Base-by-base conservation (phyloP, 2,329 filamentous ascomycete genomes). In the Colletotrichum karsti region DNA sequence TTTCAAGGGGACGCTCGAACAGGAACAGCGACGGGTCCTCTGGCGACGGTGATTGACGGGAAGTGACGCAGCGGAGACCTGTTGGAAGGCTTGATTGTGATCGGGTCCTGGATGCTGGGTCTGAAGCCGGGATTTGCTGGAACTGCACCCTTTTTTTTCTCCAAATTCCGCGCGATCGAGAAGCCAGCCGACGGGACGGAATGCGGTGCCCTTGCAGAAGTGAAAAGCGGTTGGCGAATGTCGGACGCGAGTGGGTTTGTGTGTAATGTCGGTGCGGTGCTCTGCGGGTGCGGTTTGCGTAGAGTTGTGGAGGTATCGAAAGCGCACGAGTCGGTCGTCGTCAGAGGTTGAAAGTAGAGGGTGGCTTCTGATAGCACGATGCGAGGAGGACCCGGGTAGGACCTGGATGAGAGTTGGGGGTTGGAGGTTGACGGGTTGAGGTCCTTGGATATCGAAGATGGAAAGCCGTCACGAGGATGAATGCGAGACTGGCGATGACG, bases 401-500 rank as follows among this genome's bases (percentile, higher is more conserved):
- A 46, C 39, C 42, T 37, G 64, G 46, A 50, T 50, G 8, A 15
- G 46, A 30, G 15, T 50, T 50, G 46, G 46, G 26, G 24, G 1
- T 50, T 50, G 24, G 7, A 46, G 35, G 28, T 46, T 26, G 59
- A 57, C 37, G 44, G 33, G 33, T 51, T 18, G n/a, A 35, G 30
- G 64, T 46, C 22, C 53, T 67, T 54, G 64, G 44, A 46, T 58
- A 64, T 58, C 28, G 46, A 54, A 54, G 46, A 28, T 13, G n/a
- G 59, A 39, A 15, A 33, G 7, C 44, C 37, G 64, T 67, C 59
- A 64, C 64, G 53, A 58, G 59, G 53, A 37, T 46, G 46, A 58
- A 53, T 54, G 42, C 60, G 59, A 67, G 64, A 67, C 64, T 58
- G 44, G 60, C 28, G 44, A 64, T 64, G 53, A 64, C 59, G 64